These are phyloP conservation scores for Sphaerulina populicola DNA, from an alignment of 2,329 filamentous ascomycete species.

Conservation along the genomic window DNA sequence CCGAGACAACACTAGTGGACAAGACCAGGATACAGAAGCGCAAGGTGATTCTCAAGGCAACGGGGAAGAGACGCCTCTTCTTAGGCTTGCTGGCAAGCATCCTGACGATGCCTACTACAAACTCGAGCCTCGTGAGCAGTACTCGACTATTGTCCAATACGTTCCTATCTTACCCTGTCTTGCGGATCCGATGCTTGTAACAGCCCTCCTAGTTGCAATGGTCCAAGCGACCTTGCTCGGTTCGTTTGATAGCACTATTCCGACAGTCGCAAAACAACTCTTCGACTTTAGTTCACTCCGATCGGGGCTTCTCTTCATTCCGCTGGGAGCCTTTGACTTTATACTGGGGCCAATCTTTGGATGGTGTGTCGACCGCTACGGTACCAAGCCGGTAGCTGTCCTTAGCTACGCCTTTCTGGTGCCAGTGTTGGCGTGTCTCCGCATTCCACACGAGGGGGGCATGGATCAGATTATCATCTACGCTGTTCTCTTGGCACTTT, in stretches of 20 bases:
- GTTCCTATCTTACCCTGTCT: slow-evolving; percentile 45
- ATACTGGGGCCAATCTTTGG: slow-evolving; percentile 42
- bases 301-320: slow-evolving; percentile 41
- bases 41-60: slow-evolving; percentile 5
- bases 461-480: slow-evolving; percentile 41
- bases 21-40: slow-evolving; percentile 10
- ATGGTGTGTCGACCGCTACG: slow-evolving; percentile 42
- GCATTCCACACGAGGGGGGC: slow-evolving; percentile 37
- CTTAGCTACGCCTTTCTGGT: slow-evolving; percentile 39
- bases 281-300: slow-evolving; percentile 41
- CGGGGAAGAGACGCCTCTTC: slow-evolving; percentile 35
- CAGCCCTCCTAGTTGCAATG: slow-evolving; percentile 36
- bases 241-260: slow-evolving; percentile 44
- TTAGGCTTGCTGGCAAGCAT: slow-evolving; percentile 32
- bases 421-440: slow-evolving; percentile 38
- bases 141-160: slow-evolving; percentile 34
- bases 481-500: slow-evolving; percentile 40
- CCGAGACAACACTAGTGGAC: slow-evolving; percentile 13
- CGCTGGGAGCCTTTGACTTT: slow-evolving; percentile 39
- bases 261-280: slow-evolving; percentile 37
- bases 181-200: slow-evolving; percentile 35
- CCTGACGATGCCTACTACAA: slow-evolving; percentile 37
- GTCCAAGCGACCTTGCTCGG: slow-evolving; percentile 39
- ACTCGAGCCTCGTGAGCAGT: slow-evolving; percentile 33
- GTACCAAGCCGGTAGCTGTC: slow-evolving; percentile 38